Evolutionary conservation across 2,329 filamentous ascomycete genomes (phyloP), one percentile per base, ranked within the genome.

Genomic region (Laburnicola sp.): DNA sequence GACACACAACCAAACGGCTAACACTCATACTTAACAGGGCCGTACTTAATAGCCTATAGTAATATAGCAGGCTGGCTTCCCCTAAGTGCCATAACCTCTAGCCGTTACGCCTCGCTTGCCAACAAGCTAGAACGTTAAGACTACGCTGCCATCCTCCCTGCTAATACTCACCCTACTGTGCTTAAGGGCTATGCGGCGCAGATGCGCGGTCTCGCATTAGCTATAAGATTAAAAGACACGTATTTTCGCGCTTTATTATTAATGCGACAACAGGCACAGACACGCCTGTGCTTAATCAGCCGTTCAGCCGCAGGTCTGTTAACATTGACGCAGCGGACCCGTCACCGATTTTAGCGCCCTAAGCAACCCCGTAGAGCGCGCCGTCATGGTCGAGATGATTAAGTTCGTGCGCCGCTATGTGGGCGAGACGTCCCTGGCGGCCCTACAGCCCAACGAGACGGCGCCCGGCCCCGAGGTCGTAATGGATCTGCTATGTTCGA

Each of bases 271-370:
- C 37, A 8, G 57, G 47, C 1, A 45, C 42, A 10, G 43, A 54
- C 30, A 50, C 46, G n/a, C 50, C 50, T 6, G 37, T 58, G 11
- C 27, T 53, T 35, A 27, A 63, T 16, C 16, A 16, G 22, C 61
- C 71, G 3, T 58, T 72, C 31, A 61, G 54, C n/a, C 63, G 71
- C 32, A 72, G 72, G 10, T 66, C 65, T n/a, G 64, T 74, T 26
- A 60, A 59, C 23, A 64, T 72, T 34, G 64, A 70, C 48, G 62
- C 64, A 6, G 50, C 62, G 21, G 55, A 70, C 69, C 66, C 3
- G 35, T 66, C 6, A 50, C 69, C 40, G 63, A 72, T 45, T 72
- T 63, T 54, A 59, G 60, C 26, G 64, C 63, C 16, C 71, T 51
- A 30, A 50, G 57, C 11, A 68, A 73, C 48, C 67, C 68, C 1